Evolutionary conservation across 2,329 filamentous ascomycete genomes (phyloP).

Genomic region (Verruconis gallopava): DNA sequence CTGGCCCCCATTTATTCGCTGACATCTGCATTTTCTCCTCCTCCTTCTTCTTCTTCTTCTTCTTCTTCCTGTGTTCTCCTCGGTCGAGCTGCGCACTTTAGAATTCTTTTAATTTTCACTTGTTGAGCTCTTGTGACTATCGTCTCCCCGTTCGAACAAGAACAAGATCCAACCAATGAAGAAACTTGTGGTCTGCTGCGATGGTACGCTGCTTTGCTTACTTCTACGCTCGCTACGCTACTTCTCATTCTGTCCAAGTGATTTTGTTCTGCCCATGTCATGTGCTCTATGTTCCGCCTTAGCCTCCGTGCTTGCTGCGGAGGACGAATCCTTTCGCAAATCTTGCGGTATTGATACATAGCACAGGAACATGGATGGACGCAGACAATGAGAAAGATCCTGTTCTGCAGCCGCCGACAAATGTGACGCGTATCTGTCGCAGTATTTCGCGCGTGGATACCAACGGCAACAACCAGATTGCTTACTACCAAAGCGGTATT

Average conservation of each 20-base stretch:
- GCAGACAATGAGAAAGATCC: not conserved
- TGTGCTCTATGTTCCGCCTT: not conserved
- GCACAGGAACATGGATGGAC: slow-evolving; percentile 6
- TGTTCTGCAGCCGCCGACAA: slow-evolving; percentile 20
- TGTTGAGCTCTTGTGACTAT: no score
- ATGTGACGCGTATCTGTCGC: slow-evolving; percentile 27
- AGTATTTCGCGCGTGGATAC: slow-evolving; percentile 20
- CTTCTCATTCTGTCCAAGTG: no score
- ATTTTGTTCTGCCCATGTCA: no score
- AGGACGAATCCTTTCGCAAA: not conserved
- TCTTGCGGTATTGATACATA: not conserved
- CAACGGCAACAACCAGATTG: slow-evolving; percentile 29
- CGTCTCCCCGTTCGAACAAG: no score
- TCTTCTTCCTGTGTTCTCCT: no score
- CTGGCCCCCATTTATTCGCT: no score
- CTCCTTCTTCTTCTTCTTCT: no score
- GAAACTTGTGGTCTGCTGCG: slow-evolving; percentile 8
- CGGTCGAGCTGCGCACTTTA: no score
- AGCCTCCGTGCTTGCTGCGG: no score
- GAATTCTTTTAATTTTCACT: no score
- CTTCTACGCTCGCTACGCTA: no score
- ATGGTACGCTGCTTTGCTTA: slow-evolving; percentile 2
- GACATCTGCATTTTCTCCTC: no score
- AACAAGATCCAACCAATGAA: slow-evolving; percentile 1
- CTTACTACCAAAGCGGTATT: slow-evolving; percentile 30